These are phyloP conservation scores for Penstemon newberryi DNA, from an alignment of 257 asterid genomes.

Conservation along the genomic window DNA sequence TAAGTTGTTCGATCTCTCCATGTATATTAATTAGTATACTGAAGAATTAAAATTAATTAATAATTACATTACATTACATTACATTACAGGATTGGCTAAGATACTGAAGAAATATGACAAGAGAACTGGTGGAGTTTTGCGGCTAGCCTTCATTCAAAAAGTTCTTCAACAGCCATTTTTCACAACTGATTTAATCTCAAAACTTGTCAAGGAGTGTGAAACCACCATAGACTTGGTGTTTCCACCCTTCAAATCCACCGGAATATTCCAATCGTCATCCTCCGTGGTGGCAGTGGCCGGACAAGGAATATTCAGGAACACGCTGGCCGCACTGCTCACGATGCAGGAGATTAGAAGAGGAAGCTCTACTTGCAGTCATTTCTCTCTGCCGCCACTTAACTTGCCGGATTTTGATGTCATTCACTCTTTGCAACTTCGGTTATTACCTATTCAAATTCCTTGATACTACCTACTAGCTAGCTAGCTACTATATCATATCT, in stretches of 20 bases:
- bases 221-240: slow-evolving; percentile 63
- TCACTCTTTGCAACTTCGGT: slow-evolving; percentile 48
- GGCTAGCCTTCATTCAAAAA: slow-evolving; percentile 71
- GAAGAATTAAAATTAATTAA: not conserved
- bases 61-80: slow-evolving; percentile 11
- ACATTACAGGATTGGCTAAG: slow-evolving; percentile 68
- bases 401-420: slow-evolving; percentile 62
- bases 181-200: slow-evolving; percentile 77
- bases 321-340: slow-evolving; percentile 79
- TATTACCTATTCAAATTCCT: slow-evolving; percentile 69
- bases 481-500: too few relatives aligned
- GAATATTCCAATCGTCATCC: not conserved
- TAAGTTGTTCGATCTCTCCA: not conserved
- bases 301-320: slow-evolving; percentile 75
- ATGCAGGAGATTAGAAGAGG: slow-evolving; percentile 90
- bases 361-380: slow-evolving; percentile 84
- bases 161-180: slow-evolving; percentile 79
- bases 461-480: slow-evolving; percentile 4
- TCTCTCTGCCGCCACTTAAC: slow-evolving; percentile 85
- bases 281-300: slow-evolving; percentile 43
- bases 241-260: slow-evolving; percentile 41
- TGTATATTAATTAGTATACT: too few relatives aligned
- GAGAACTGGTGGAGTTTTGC: slow-evolving; percentile 79
- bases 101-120: slow-evolving; percentile 89
- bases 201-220: slow-evolving; percentile 87